Conservation (phyloP, 805 yeast species). For the Cyberlindnera lachancei region DNA sequence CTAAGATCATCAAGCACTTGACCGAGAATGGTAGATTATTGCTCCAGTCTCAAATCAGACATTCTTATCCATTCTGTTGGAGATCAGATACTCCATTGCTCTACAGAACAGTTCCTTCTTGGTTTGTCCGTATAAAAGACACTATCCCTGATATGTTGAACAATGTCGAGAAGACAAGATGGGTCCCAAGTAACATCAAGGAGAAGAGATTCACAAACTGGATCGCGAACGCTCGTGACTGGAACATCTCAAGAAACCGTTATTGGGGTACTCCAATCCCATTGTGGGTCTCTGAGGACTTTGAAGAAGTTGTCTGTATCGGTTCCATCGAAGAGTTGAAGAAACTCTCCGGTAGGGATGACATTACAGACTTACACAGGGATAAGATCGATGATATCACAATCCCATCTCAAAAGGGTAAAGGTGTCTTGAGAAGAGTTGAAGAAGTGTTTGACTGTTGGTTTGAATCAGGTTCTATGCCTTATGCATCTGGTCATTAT, state of each 20-base stretch:
- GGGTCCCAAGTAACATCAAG: slow-evolving; percentile 91
- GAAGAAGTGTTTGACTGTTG: slow-evolving; percentile 99
- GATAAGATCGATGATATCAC: slow-evolving; percentile 86
- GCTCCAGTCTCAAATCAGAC: slow-evolving; percentile 76
- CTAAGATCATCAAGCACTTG: slow-evolving; percentile 76
- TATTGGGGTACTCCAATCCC: slow-evolving; percentile 99
- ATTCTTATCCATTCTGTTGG: slow-evolving; percentile 99
- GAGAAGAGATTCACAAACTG: slow-evolving; percentile 96
- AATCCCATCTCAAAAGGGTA: slow-evolving; percentile 86
- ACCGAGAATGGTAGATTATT: slow-evolving; percentile 72
- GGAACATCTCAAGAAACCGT: slow-evolving; percentile 97
- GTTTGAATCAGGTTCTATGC: slow-evolving; percentile 99
- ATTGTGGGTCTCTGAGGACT: slow-evolving; percentile 93
- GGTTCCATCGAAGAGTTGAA: slow-evolving; percentile 86
- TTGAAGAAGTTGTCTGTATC: slow-evolving; percentile 85
- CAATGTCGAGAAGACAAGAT: slow-evolving; percentile 77
- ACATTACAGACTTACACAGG: slow-evolving; percentile 89
- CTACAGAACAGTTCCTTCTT: slow-evolving; percentile 95
- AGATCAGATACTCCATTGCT: slow-evolving; percentile 97
- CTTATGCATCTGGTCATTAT: slow-evolving; percentile 93
- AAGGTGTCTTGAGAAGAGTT: slow-evolving; percentile 79
- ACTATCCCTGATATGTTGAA: slow-evolving; percentile 84
- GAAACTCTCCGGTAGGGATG: slow-evolving; percentile 72
- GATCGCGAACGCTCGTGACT: slow-evolving; percentile 98
- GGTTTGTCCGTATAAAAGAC: slow-evolving; percentile 91